Percentiles rank a stretch among this genome's conserved stretches.
These are phyloP conservation scores for Verruconis gallopava DNA, from an alignment of 2,329 filamentous ascomycete genomes.

Conservation along the genomic window DNA sequence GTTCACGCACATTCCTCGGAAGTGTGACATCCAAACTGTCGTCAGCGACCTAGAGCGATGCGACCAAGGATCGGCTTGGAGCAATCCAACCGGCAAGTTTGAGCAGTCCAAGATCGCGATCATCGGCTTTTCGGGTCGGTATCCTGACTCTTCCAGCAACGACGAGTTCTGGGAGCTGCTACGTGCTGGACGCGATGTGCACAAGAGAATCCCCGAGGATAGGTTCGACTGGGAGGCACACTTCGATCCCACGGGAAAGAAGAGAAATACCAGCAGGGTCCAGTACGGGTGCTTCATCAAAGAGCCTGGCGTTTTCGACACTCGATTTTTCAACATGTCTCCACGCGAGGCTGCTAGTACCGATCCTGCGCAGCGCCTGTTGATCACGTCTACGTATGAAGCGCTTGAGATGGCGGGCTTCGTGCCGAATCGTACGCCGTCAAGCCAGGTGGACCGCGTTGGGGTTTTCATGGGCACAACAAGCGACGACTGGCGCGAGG, in stretches of 20 bases:
- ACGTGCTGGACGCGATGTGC: slow-evolving; percentile 20
- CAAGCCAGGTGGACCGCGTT: slow-evolving; percentile 18
- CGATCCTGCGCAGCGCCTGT: slow-evolving; percentile 18
- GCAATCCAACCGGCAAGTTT: too few species aligned
- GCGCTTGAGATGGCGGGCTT: slow-evolving; percentile 18
- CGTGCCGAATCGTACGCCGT: slow-evolving; percentile 18
- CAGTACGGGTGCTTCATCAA: slow-evolving; percentile 15
- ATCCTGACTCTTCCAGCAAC: slow-evolving; percentile 14
- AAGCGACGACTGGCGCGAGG: slow-evolving; percentile 20
- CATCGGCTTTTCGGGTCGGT: slow-evolving; percentile 16
- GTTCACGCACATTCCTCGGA: too few species aligned
- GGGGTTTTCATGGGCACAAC: slow-evolving; percentile 23
- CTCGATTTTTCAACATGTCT: slow-evolving; percentile 20
- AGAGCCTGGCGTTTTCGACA: slow-evolving; percentile 17
- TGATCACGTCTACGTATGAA: slow-evolving; percentile 17
- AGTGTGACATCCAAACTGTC: too few species aligned
- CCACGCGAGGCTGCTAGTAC: slow-evolving; percentile 17
- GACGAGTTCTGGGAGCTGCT: slow-evolving; percentile 27
- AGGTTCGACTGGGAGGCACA: slow-evolving; percentile 15
- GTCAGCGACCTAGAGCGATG: too few species aligned
- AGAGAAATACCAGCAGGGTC: not conserved
- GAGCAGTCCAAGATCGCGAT: slow-evolving; percentile 19
- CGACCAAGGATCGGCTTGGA: too few species aligned
- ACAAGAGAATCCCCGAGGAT: slow-evolving; percentile 18
- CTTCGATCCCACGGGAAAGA: slow-evolving; percentile 15